Base-by-base conservation (phyloP, 306 rosid genomes). In the Rosa multiflora region DNA sequence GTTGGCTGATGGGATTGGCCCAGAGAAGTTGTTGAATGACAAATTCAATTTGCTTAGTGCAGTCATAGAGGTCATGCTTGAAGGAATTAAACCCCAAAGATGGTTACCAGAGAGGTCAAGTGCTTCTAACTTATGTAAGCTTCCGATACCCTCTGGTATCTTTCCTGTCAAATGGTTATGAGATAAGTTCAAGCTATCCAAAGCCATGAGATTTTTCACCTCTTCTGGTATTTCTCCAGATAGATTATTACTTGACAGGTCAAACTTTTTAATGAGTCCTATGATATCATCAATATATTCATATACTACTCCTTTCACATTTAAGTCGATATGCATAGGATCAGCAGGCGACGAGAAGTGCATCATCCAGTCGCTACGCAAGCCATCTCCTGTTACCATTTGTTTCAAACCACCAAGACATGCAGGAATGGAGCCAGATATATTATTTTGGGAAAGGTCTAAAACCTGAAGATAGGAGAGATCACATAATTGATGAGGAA, bases 41-140 rank as follows among this genome's bases (percentile, higher is more conserved):
- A 80, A 51, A 32, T 80, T 12, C 47, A 73, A 17, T 4, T 0
- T 5, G 11, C 2, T 49, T 0, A 80, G 13, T 0, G 4, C 12
- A 7, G 42, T 64, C 15, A 74, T 49, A 5, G 48, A n/a, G n/a
- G 55, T 14, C 18, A 80, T 47, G 43, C 75, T 74, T 11, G 37
- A 11, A 53, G 75, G 79, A 18, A 80, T 80, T 43, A 32, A 10
- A 23, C 83, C 62, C 14, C n/a, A 71, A 9, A 80, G 77, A 10
- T 53, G 62, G 59, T 80, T 80, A 9, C 20, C 13, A 0, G 84
- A 81, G 32, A 81, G 66, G 32, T 81, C 81, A 15, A 76, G 48
- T 13, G 74, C 48, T 4, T 76, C 62, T 7, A 80, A 2, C 11
- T 5, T 2, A 1, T 43, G 49, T 14, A 80, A 5, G 1, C 58